These are phyloP conservation scores for Puccinia coronata DNA, from an alignment of 1,284 basidiomycete genomes.

Conservation along the genomic window DNA sequence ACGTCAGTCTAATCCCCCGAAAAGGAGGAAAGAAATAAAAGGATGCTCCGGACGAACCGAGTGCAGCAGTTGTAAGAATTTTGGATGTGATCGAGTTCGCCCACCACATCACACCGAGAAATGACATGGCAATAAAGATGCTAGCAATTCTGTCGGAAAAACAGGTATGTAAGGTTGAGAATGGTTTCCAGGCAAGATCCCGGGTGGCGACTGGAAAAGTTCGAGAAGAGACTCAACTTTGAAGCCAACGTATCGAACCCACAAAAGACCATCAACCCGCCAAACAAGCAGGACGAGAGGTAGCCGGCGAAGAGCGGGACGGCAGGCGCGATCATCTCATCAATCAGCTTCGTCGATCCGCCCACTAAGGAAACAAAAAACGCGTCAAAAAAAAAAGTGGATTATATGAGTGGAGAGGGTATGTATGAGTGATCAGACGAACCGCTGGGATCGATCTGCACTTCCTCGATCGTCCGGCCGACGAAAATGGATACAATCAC, in stretches of 20 bases:
- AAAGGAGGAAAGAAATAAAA: not conserved
- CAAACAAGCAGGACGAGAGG: conserved; percentile 53
- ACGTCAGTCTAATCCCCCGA: no score
- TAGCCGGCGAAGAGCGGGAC: conserved; percentile 52
- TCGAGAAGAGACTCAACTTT: conserved; percentile 51
- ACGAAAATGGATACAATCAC: conserved; percentile 49
- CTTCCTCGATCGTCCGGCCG: conserved; percentile 41
- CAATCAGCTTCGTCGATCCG: conserved; percentile 5
- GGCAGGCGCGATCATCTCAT: conserved; percentile 29
- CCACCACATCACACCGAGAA: conserved; percentile 39
- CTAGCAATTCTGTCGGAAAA: conserved; percentile 26
- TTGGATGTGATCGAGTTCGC: not conserved
- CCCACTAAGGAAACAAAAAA: conserved; percentile 6
- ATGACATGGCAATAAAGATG: conserved; percentile 37
- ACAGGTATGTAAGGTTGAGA: not conserved
- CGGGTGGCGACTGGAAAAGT: not conserved
- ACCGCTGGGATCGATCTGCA: conserved; percentile 52
- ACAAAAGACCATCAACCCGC: conserved; percentile 54
- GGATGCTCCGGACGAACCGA: conserved; percentile 35
- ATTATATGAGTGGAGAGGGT: not conserved
- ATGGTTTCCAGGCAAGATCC: not conserved
- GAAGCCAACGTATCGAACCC: conserved; percentile 56
- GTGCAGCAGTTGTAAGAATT: conserved; percentile 8
- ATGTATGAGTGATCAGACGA: not conserved
- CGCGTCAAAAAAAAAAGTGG: not conserved